Evolutionary conservation across 345 rosid genomes (phyloP).

Genomic region (Murraya koenigii): DNA sequence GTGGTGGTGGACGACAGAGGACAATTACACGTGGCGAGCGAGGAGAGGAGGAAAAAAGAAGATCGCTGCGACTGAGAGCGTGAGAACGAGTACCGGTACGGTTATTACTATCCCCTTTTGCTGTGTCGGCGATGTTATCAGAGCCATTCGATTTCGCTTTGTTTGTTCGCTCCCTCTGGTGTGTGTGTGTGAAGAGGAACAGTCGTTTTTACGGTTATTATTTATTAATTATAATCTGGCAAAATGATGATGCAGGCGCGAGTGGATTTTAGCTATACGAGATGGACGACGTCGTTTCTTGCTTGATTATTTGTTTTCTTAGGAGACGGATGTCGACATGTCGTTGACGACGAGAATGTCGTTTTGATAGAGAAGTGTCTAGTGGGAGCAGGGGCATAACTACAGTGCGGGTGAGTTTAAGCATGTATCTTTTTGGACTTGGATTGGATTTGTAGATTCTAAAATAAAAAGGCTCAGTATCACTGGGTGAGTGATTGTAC

Average conservation of each 20-base stretch:
- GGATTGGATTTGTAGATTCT: not conserved
- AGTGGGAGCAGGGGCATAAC: not conserved
- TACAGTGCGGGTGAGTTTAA: not conserved
- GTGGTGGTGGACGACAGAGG: slow-evolving; percentile 32
- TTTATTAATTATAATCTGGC: no score
- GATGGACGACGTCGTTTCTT: not conserved
- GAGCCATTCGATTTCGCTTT: slow-evolving; percentile 4
- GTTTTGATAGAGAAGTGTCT: not conserved
- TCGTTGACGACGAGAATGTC: not conserved
- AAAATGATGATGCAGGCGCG: not conserved
- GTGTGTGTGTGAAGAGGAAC: not conserved
- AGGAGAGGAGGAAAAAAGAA: slow-evolving; percentile 69
- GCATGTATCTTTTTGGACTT: not conserved
- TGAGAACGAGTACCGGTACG: slow-evolving; percentile 63
- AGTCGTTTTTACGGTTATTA: not conserved
- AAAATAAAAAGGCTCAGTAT: no score
- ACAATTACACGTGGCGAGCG: slow-evolving; percentile 66
- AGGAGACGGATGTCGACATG: not conserved
- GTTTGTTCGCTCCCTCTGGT: not conserved
- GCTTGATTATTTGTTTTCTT: no score
- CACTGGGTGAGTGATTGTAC: no score
- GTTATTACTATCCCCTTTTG: slow-evolving; percentile 70
- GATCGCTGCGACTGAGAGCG: slow-evolving; percentile 58
- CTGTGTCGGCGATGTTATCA: not conserved
- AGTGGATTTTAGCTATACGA: not conserved